Evolutionary conservation across 1,139 yeast species (phyloP).

Genomic region (Arxiozyma bovina): DNA sequence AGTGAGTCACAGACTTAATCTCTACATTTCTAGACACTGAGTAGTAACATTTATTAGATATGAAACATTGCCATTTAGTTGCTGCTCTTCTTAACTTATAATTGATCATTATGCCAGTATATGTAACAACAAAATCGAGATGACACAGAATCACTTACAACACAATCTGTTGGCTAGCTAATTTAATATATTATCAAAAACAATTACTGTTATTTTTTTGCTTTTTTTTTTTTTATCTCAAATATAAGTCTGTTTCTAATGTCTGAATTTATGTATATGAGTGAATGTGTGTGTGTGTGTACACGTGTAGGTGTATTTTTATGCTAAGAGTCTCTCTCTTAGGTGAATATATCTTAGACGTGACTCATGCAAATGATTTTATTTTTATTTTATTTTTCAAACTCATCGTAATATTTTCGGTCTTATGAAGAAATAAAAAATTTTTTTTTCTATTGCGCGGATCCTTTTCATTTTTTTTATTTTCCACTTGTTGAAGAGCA

Average conservation of each 20-base stretch:
- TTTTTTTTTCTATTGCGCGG: too few species aligned
- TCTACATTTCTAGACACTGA: slow-evolving; percentile 9
- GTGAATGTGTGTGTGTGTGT: too few species aligned
- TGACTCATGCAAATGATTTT: not conserved
- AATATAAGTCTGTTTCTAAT: not conserved
- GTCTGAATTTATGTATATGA: too few species aligned
- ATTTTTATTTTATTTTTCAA: too few species aligned
- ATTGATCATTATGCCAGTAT: not conserved
- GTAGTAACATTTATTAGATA: not conserved
- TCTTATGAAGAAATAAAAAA: too few species aligned
- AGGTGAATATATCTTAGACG: not conserved
- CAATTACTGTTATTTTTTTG: too few species aligned
- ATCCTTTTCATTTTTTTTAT: not conserved
- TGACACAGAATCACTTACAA: not conserved
- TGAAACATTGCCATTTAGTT: not conserved
- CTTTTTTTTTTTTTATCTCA: not conserved
- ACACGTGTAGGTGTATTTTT: too few species aligned
- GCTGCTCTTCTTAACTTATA: not conserved
- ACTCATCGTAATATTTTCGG: not conserved
- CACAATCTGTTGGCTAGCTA: not conserved
- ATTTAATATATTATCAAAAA: too few species aligned
- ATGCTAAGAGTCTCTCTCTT: not conserved
- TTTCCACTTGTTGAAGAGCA: slow-evolving; percentile 89
- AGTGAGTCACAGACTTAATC: slow-evolving; percentile 21
- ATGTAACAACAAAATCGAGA: not conserved